phyloP scores from a whole-genome alignment of 495 filamentous ascomycete genomes.

The Penicillium cosmopolitanum region DNA sequence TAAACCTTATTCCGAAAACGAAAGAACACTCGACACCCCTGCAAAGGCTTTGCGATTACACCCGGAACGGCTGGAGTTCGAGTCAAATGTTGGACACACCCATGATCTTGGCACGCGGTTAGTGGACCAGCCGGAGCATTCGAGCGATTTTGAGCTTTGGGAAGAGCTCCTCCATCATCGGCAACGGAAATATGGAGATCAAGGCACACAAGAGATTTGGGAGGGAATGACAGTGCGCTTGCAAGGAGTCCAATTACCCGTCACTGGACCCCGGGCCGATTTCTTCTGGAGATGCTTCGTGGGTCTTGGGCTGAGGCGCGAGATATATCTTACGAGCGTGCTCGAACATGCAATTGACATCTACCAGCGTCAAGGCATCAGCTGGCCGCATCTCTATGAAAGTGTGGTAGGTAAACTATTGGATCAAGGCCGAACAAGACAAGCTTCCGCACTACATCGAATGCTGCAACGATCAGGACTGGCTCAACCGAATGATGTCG shows the following conservation, averaged over 20 bases:
- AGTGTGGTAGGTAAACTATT: constrained; percentile 52
- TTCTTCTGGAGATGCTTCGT: constrained; percentile 62
- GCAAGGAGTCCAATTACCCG: constrained; percentile 47
- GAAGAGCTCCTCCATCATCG: constrained; percentile 63
- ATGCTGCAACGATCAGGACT: constrained; percentile 39
- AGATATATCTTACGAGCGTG: constrained; percentile 52
- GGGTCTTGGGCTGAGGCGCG: constrained; percentile 49
- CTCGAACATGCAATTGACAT: constrained; percentile 59
- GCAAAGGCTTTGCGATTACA: constrained; percentile 28
- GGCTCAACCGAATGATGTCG: constrained; percentile 35
- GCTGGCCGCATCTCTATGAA: constrained; percentile 55
- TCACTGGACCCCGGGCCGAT: constrained; percentile 49
- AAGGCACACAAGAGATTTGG: constrained; percentile 66
- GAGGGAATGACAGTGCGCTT: constrained; percentile 56
- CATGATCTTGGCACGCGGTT: constrained; percentile 45
- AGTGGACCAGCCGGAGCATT: constrained; percentile 55
- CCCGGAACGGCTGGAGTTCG: constrained; percentile 46
- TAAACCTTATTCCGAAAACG: not conserved
- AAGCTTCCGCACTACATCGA: constrained; percentile 54
- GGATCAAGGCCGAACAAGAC: constrained; percentile 31
- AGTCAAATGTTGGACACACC: constrained; percentile 55
- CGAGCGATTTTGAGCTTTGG: constrained; percentile 64
- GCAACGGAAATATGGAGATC: constrained; percentile 60
- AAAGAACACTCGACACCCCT: not conserved
- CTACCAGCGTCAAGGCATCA: constrained; percentile 40